Evolutionary conservation across 2,329 filamentous ascomycete species (phyloP).

Genomic region (Gliomastix tumulicola): DNA sequence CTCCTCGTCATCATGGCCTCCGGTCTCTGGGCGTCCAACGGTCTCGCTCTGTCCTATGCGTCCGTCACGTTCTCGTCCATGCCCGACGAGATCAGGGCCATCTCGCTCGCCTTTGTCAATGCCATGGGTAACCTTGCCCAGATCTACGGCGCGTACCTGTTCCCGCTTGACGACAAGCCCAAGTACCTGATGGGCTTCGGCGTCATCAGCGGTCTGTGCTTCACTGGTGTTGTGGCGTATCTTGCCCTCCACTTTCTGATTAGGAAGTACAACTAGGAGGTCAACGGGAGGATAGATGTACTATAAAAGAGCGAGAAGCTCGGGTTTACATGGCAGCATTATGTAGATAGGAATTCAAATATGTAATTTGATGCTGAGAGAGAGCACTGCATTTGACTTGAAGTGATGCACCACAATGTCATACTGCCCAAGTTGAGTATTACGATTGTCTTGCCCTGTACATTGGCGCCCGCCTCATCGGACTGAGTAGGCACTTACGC

Average conservation of each 20-base stretch:
- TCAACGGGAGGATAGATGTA: too few relatives aligned
- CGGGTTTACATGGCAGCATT: too few relatives aligned
- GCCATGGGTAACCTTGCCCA: slow-evolving; percentile 47
- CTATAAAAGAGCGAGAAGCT: too few relatives aligned
- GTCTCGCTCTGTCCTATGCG: slow-evolving; percentile 40
- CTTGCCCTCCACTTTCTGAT: slow-evolving; percentile 4
- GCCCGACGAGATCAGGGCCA: slow-evolving; percentile 39
- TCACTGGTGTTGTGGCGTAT: slow-evolving; percentile 8
- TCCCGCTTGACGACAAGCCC: slow-evolving; percentile 37
- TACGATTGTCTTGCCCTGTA: too few relatives aligned
- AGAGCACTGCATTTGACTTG: too few relatives aligned
- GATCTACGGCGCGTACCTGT: slow-evolving; percentile 49
- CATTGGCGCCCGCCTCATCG: too few relatives aligned
- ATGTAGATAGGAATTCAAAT: too few relatives aligned
- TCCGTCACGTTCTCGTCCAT: slow-evolving; percentile 43
- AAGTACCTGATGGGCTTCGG: slow-evolving; percentile 40
- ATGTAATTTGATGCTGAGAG: too few relatives aligned
- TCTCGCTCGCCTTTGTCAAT: slow-evolving; percentile 42
- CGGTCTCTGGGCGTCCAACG: slow-evolving; percentile 47
- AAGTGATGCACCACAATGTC: too few relatives aligned
- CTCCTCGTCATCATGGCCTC: slow-evolving; percentile 48
- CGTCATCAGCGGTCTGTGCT: slow-evolving; percentile 16
- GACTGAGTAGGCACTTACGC: too few relatives aligned
- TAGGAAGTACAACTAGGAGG: background rate
- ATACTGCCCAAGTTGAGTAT: too few relatives aligned